phyloP scores from a whole-genome alignment of 345 rosid genomes.

The Isatis tinctoria region DNA sequence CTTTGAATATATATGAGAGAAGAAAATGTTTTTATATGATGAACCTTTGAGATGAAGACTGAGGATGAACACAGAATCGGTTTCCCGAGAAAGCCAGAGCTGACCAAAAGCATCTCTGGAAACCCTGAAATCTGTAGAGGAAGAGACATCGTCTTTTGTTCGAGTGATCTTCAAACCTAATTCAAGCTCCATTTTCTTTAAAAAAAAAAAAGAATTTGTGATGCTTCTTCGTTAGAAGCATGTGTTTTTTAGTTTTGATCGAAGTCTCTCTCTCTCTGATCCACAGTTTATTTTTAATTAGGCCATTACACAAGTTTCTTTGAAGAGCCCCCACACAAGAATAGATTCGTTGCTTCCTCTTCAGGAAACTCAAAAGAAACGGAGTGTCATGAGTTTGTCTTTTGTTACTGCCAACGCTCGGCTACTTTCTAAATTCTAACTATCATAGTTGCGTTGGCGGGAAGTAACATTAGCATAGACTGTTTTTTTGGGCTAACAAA shows the following conservation, averaged over 20 bases:
- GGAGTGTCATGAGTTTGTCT: neutral
- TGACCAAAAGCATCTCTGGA: conserved; percentile 45
- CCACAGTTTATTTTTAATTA: neutral
- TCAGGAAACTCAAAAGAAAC: neutral
- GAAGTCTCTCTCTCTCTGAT: neutral
- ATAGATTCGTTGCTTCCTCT: conserved; percentile 27
- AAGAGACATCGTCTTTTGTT: conserved; percentile 52
- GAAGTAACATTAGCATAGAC: neutral
- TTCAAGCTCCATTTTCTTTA: conserved; percentile 64
- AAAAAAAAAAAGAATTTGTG: neutral
- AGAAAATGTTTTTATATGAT: neutral
- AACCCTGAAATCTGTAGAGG: conserved; percentile 45
- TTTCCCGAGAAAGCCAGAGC: conserved; percentile 60
- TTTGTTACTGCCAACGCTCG: neutral
- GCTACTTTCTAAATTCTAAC: conserved; percentile 11
- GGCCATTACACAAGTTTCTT: conserved; percentile 1
- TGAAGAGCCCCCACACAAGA: neutral
- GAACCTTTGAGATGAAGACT: conserved; percentile 67
- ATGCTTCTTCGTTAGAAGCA: neutral
- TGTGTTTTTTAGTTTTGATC: neutral
- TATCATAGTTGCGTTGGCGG: neutral
- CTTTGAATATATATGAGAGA: neutral
- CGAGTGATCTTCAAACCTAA: conserved; percentile 74
- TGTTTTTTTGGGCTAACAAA: too few relatives aligned
- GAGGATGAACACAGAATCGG: conserved; percentile 55